These are phyloP conservation scores for Acanthamoeba castellanii DNA, from an alignment of 208 protist species.

Conservation along the genomic window DNA sequence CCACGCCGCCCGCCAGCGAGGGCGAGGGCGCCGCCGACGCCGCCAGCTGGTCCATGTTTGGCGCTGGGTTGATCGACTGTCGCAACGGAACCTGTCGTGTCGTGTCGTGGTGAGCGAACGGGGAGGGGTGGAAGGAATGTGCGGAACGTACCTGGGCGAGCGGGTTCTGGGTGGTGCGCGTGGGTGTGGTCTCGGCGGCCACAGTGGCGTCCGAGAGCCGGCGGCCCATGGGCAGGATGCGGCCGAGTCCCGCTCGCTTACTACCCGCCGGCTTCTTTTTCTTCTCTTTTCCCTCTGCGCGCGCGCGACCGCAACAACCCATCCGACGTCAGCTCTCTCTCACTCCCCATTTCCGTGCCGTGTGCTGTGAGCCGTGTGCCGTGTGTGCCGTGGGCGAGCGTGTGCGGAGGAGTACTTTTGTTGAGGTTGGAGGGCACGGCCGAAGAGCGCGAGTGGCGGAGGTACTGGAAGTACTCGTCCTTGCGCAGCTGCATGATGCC, in stretches of 20 bases:
- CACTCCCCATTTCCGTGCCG: not conserved
- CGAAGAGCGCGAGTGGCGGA: not conserved
- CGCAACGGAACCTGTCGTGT: not conserved
- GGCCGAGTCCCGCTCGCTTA: slow-evolving; percentile 1
- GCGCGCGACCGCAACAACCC: not conserved
- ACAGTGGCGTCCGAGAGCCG: slow-evolving; percentile 25
- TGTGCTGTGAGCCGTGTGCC: not conserved
- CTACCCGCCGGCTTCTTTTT: slow-evolving; percentile 10
- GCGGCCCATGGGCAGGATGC: slow-evolving; percentile 55
- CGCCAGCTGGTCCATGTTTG: not conserved
- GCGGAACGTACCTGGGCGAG: slow-evolving; percentile 40
- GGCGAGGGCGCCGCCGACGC: not conserved
- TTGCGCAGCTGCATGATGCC: slow-evolving; percentile 64
- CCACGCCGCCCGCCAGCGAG: not conserved
- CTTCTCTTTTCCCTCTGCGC: slow-evolving; percentile 10
- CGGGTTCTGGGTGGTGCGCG: slow-evolving; percentile 46
- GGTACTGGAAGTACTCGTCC: slow-evolving; percentile 69
- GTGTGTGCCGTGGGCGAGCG: not conserved
- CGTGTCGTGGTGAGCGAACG: not conserved
- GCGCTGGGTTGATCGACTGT: not conserved
- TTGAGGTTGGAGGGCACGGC: slow-evolving; percentile 39
- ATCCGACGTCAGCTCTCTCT: not conserved
- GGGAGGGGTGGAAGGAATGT: not conserved
- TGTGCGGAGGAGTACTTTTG: not conserved
- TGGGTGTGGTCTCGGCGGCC: not conserved